These are phyloP conservation scores for Nitzschia sp. DNA, from an alignment of 108 stramenopile genomes.

Conservation along the genomic window DNA sequence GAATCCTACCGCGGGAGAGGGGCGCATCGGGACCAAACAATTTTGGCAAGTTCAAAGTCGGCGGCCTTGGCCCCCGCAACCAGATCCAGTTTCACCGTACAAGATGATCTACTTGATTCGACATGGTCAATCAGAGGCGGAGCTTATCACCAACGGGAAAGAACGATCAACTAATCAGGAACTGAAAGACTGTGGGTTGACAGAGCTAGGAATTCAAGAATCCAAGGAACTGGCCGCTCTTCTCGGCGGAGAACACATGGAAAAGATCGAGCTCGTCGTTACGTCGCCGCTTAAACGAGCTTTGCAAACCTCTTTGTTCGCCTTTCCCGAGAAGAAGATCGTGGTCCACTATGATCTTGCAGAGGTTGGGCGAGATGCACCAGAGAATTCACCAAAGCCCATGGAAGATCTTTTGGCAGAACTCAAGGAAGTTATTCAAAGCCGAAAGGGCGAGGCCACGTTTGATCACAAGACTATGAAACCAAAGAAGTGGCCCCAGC, in stretches of 20 bases:
- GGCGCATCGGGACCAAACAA: slow-evolving; percentile 4
- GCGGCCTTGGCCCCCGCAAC: slow-evolving; percentile 8
- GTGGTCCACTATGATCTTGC: slow-evolving; percentile 27
- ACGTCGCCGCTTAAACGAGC: slow-evolving; percentile 35
- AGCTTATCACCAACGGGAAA: slow-evolving; percentile 14
- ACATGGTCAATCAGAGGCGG: slow-evolving; percentile 37
- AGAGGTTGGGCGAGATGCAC: slow-evolving; percentile 7
- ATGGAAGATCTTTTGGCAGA: slow-evolving; percentile 23
- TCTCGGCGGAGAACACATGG: neutral
- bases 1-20: slow-evolving; percentile 6
- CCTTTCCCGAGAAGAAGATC: slow-evolving; percentile 10
- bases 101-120: slow-evolving; percentile 47
- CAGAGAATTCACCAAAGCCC: slow-evolving; percentile 22
- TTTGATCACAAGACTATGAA: slow-evolving; percentile 17
- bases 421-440: neutral
- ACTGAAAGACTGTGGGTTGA: slow-evolving; percentile 36
- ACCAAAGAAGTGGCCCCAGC: slow-evolving; percentile 10
- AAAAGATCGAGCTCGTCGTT: slow-evolving; percentile 31
- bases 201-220: slow-evolving; percentile 5
- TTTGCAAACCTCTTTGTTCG: slow-evolving; percentile 29
- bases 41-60: slow-evolving; percentile 11
- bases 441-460: neutral
- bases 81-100: slow-evolving; percentile 11
- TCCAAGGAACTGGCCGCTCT: slow-evolving; percentile 2
- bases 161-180: slow-evolving; percentile 12